A percentile compares a stretch with the other conserved stretches of the same genome.
These are phyloP conservation scores for Cladorrhinum sp. DNA, from an alignment of 2,329 filamentous ascomycete species.

Conservation along the genomic window DNA sequence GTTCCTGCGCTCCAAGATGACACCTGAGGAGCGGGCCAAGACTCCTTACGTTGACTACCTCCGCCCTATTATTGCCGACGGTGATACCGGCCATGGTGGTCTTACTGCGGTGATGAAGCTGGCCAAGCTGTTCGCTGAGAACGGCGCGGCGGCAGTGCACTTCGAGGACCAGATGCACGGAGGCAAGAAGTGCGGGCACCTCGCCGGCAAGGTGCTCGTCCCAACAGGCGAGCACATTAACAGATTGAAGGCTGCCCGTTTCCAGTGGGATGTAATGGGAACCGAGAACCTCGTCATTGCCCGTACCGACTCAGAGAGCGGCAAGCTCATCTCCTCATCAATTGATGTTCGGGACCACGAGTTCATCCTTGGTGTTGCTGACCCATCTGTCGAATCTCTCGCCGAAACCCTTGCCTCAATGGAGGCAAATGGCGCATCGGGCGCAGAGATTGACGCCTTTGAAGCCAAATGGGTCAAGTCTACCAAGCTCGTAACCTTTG, in stretches of 20 bases:
- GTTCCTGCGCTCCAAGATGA: conserved; percentile 78
- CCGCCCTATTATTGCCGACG: conserved; percentile 91
- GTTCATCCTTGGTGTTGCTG: conserved; percentile 85
- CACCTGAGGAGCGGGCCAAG: conserved; percentile 64
- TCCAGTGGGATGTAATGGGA: conserved; percentile 99
- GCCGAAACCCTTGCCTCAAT: conserved; percentile 87
- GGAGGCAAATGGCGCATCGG: conserved; percentile 75
- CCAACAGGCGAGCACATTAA: conserved; percentile 96
- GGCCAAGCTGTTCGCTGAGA: conserved; percentile 95
- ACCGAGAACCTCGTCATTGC: conserved; percentile 93
- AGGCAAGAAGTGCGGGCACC: conserved; percentile 96
- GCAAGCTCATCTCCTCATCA: conserved; percentile 82
- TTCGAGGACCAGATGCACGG: conserved; percentile 98
- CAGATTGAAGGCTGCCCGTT: conserved; percentile 82
- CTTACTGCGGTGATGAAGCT: conserved; percentile 91
- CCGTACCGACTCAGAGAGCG: conserved; percentile 91
- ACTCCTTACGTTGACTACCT: conserved; percentile 90
- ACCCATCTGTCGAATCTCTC: conserved; percentile 70
- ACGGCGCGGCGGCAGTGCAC: conserved; percentile 92
- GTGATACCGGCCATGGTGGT: conserved; percentile 93
- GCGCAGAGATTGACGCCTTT: conserved; percentile 77
- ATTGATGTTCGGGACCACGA: conserved; percentile 95
- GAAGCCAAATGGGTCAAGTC: conserved; percentile 86
- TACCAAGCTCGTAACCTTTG: conserved; percentile 83
- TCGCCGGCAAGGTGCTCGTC: conserved; percentile 93